phyloP scores from a whole-genome alignment of 306 rosid genomes.

The Abrus precatorius region DNA sequence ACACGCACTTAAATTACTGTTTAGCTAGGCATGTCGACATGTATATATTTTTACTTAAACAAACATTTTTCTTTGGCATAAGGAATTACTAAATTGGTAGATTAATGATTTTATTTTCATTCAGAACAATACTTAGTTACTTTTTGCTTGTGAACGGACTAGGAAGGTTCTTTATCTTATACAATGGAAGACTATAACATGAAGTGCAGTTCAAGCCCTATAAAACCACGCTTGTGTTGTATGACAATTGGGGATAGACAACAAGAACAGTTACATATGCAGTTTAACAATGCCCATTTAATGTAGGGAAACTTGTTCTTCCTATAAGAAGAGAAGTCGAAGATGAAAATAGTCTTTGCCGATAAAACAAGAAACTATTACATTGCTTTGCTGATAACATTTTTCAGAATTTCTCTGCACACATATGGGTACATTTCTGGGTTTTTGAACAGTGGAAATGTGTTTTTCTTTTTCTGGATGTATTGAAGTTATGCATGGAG shows the following conservation, averaged over 20 bases:
- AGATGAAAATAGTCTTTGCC: neutral
- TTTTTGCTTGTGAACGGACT: slow-evolving; percentile 19
- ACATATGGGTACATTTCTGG: slow-evolving; percentile 1
- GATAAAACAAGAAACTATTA: neutral
- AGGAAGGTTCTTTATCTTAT: neutral
- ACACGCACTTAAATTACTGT: neutral
- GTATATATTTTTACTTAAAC: slow-evolving; percentile 14
- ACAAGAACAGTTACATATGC: slow-evolving; percentile 8
- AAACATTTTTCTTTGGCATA: neutral
- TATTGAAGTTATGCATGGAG: neutral
- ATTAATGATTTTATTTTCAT: neutral
- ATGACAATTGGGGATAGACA: slow-evolving; percentile 5
- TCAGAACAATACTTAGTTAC: slow-evolving; percentile 27
- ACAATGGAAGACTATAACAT: neutral
- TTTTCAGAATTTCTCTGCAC: neutral
- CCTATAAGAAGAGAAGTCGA: neutral
- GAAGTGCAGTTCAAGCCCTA: neutral
- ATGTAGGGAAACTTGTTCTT: slow-evolving; percentile 8
- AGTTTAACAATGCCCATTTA: neutral
- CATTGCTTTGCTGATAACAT: neutral
- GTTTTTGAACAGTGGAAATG: neutral
- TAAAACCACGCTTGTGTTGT: neutral
- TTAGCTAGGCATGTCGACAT: neutral
- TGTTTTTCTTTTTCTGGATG: neutral
- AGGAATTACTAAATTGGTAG: slow-evolving; percentile 26